phyloP scores from a whole-genome alignment of 371 early-diverging fungal species.

The Parasitella parasitica region DNA sequence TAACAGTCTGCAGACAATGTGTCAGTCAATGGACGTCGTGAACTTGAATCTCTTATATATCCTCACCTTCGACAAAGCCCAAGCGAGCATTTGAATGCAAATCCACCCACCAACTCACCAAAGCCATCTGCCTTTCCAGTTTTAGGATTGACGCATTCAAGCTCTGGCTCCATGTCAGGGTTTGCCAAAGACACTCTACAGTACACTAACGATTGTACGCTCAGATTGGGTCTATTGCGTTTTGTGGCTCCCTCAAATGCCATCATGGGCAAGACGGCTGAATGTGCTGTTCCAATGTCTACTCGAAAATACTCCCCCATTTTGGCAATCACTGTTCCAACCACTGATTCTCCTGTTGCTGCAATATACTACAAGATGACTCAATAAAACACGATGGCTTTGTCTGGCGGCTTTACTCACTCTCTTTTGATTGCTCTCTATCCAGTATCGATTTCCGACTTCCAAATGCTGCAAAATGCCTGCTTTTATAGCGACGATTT shows the following conservation, averaged over 20 bases:
- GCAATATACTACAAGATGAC: conserved; percentile 75
- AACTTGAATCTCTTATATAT: no score
- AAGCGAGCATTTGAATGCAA: conserved; percentile 72
- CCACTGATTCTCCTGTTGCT: conserved; percentile 80
- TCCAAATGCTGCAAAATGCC: conserved; percentile 66
- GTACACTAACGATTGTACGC: conserved; percentile 80
- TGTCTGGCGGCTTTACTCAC: conserved; percentile 45
- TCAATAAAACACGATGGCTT: not conserved
- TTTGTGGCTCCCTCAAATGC: conserved; percentile 97
- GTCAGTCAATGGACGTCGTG: not conserved
- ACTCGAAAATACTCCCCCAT: conserved; percentile 82
- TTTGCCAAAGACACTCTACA: conserved; percentile 84
- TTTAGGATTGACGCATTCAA: conserved; percentile 83
- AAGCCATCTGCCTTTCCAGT: conserved; percentile 76
- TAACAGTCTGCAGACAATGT: conserved; percentile 55
- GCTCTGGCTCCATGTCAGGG: conserved; percentile 95
- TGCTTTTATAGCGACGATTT: conserved; percentile 69
- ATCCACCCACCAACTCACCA: conserved; percentile 78
- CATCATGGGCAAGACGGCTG: conserved; percentile 72
- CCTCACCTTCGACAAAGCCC: conserved; percentile 69
- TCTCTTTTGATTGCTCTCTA: conserved; percentile 78
- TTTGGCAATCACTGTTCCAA: conserved; percentile 76
- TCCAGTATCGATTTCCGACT: conserved; percentile 71
- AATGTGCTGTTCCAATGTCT: conserved; percentile 91
- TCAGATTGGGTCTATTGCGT: conserved; percentile 79